Evolutionary conservation across 768 basidiomycete genomes (phyloP).

Genomic region (Kwoniella heveanensis): DNA sequence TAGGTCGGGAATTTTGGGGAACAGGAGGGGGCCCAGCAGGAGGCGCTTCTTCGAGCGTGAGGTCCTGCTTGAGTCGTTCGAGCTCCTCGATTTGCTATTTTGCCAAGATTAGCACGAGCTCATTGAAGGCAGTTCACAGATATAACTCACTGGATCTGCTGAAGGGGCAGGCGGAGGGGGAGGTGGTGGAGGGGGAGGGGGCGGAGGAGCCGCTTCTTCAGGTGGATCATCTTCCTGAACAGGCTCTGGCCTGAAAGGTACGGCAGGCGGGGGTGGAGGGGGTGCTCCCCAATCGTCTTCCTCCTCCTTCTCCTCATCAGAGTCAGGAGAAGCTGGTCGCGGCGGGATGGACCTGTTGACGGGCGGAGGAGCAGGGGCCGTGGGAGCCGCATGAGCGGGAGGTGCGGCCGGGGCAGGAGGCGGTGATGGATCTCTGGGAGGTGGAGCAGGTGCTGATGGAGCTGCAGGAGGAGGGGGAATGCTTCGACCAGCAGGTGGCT

Average conservation of each 20-base stretch:
- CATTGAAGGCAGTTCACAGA: neutral
- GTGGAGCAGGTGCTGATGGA: slow-evolving; percentile 2
- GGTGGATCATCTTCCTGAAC: slow-evolving; percentile 34
- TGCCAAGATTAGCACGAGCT: neutral
- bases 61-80: slow-evolving; percentile 46
- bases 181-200: slow-evolving; percentile 52
- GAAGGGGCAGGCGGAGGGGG: slow-evolving; percentile 41
- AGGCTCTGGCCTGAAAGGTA: slow-evolving; percentile 59
- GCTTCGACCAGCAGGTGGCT: slow-evolving; percentile 7
- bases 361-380: slow-evolving; percentile 28
- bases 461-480: slow-evolving; percentile 10
- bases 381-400: too few relatives aligned
- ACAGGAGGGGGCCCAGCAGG: slow-evolving; percentile 48
- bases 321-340: slow-evolving; percentile 48
- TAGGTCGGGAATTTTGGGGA: slow-evolving; percentile 53
- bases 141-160: slow-evolving; percentile 36
- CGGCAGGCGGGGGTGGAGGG: slow-evolving; percentile 57
- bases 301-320: slow-evolving; percentile 55
- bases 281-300: slow-evolving; percentile 58
- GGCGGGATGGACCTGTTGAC: slow-evolving; percentile 18
- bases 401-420: slow-evolving; percentile 29
- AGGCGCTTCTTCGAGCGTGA: slow-evolving; percentile 45
- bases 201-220: slow-evolving; percentile 39
- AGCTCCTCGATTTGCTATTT: slow-evolving; percentile 49
- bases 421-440: slow-evolving; percentile 8